Evolutionary conservation across 129 eudicot species (phyloP), one percentile per base, ranked within the genome.

Genomic region (Ambrosia trifida): DNA sequence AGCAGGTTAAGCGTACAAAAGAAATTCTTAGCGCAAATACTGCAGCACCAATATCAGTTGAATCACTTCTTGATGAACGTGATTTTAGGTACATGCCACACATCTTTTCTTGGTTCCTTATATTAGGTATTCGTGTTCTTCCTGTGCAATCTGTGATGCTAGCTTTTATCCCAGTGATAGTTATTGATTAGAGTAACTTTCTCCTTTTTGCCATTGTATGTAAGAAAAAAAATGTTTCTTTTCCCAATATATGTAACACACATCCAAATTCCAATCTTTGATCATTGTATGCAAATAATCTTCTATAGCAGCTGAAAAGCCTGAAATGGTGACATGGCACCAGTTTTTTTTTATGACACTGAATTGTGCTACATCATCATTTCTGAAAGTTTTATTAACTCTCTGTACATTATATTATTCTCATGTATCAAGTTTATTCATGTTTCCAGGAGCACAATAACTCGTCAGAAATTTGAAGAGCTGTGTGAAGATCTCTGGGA

Each of bases 1-100:
- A 95, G 77, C 99, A 95, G 71, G 99, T 95, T 56, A 95, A 95
- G 83, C 97, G 99, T 40, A 95, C 99, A 28, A 95, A 95, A 80
- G 99, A 95, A 83, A 95, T 95, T 75, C 87, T 95, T 49, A 95
- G 99, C 83, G 99, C 99, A 41, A 95, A 95, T 83, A 84, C 95
- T n/a, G 76, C 79, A 81, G 99, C 99, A 60, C 99, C 99, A 43
- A 82, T 95, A 38, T 95, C 99, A 40, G 99, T 95, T 32, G 99
- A 95, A 74, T 95, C 99, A 51, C 84, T 90, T 38, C 78, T 90
- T 66, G 99, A 95, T 73, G 99, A 95, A 68, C 94, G 88, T 74
- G 99, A 95, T 80, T 95, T 95, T 73, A 95, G 99, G 99, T 90
- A 81, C 58, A 76, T 68, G 2, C 24, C 33, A 35, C 31, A 11